Evolutionary conservation across 1,284 basidiomycete species (phyloP), one percentile per base, ranked within the genome.

Genomic region (Ustilago loliicola): DNA sequence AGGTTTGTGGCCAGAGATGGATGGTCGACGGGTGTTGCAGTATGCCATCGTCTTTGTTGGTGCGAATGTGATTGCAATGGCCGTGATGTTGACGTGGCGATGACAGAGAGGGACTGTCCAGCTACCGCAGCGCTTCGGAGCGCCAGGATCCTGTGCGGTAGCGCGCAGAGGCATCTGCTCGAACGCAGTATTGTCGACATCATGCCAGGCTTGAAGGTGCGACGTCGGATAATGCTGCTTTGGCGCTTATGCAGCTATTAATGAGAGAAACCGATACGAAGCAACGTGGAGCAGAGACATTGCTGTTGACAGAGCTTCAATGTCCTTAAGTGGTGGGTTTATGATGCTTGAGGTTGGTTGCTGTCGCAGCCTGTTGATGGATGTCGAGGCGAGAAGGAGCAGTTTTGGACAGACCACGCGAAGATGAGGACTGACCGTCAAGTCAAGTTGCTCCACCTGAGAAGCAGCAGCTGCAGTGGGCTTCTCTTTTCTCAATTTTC

Each of bases 31-130:
- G 71, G 66, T 27, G 66, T 61, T 32, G 71, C 71, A n/a, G 71
- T 66, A 8, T 73, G 61, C 61, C 66, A 68, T 65, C 71, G 56
- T 55, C 55, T 67, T 45, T 73, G 71, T n/a, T 68, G 59, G 2
- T 17, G 40, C 25, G 9, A 19, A 38, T 47, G 61, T 13, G 34
- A 34, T 11, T 40, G 65, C 17, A 38, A 17, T 8, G 21, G 30
- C 7, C 15, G 52, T 27, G 47, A 13, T 25, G 13, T 34, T 34
- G 42, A 15, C 8, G 48, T 17, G n/a, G 57, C 9, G 9, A 30
- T 13, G 36, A 50, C 23, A 21, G 32, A 15, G 21, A 56, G 4
- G 11, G 58, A 6, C 34, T 9, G n/a, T 23, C 48, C 13, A 30
- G 36, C 23, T n/a, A 32, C 27, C 11, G 52, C 32, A 17, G 6